Percentiles rank a stretch among this genome's conserved stretches.
These are phyloP conservation scores for Brettanomyces nanus DNA, from an alignment of 805 yeast species.

Conservation along the genomic window DNA sequence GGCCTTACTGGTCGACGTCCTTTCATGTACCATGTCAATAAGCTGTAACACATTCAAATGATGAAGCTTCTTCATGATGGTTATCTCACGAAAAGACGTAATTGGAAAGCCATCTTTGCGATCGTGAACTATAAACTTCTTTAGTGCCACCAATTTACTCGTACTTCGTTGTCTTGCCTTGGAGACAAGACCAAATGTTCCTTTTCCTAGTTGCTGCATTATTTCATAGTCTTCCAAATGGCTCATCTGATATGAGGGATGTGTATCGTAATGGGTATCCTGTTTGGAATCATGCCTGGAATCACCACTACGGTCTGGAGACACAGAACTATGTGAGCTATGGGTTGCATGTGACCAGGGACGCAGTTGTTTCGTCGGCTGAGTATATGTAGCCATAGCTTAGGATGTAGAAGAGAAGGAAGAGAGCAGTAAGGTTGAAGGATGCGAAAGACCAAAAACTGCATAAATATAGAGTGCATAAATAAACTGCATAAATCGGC, in stretches of 20 bases:
- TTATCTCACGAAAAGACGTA: conserved; percentile 89
- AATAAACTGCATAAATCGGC: too few relatives aligned
- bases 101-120: conserved; percentile 83
- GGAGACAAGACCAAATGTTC: conserved; percentile 86
- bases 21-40: conserved; percentile 66
- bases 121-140: conserved; percentile 71
- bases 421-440: not conserved
- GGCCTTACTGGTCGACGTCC: conserved; percentile 19
- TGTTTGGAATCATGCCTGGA: too few relatives aligned
- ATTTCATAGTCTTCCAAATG: conserved; percentile 25
- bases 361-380: too few relatives aligned
- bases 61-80: conserved; percentile 61
- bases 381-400: too few relatives aligned
- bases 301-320: too few relatives aligned
- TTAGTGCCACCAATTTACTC: conserved; percentile 70
- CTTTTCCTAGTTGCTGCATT: conserved; percentile 56
- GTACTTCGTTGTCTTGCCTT: conserved; percentile 58
- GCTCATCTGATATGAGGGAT: conserved; percentile 18
- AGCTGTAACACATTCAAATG: conserved; percentile 71
- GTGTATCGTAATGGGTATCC: too few relatives aligned
- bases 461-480: too few relatives aligned
- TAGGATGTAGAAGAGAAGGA: not conserved
- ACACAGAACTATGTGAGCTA: too few relatives aligned
- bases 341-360: too few relatives aligned
- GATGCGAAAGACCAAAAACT: not conserved